A percentile compares a stretch with the other conserved stretches of the same genome.
Conservation (phyloP, 345 rosid species). For the Eucalyptus caleyi region DNA sequence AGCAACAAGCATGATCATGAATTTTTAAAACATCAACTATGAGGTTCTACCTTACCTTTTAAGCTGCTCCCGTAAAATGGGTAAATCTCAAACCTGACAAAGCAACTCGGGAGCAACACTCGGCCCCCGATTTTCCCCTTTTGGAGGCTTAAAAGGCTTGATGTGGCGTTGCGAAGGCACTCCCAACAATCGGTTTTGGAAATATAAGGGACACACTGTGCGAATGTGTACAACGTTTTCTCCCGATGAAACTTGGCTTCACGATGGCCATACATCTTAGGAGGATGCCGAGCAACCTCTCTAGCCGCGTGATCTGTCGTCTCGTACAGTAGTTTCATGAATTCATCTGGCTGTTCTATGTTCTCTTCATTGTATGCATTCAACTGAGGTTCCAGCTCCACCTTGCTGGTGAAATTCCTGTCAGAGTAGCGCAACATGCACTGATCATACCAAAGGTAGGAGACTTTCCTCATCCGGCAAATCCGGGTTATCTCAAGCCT, state of each 20-base stretch:
- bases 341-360: not conserved
- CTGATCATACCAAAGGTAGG: conserved; percentile 18
- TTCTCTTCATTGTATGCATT: not conserved
- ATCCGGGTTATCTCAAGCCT: not conserved
- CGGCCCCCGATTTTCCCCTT: not conserved
- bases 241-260: not conserved
- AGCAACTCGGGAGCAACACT: not conserved
- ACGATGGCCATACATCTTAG: not conserved
- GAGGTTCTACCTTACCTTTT: not conserved
- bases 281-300: not conserved
- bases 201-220: not conserved
- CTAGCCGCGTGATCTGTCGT: not conserved
- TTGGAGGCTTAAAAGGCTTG: not conserved
- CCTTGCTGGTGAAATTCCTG: not conserved
- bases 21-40: not conserved
- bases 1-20: not conserved
- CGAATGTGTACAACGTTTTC: not conserved
- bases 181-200: not conserved
- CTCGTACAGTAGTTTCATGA: not conserved
- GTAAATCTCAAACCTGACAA: not conserved
- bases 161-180: not conserved
- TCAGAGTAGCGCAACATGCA: conserved; percentile 23
- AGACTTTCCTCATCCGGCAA: not conserved
- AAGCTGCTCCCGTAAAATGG: not conserved
- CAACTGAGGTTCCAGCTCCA: not conserved